Conservation (phyloP, 805 yeast genomes). For the Yueomyces sp. region DNA sequence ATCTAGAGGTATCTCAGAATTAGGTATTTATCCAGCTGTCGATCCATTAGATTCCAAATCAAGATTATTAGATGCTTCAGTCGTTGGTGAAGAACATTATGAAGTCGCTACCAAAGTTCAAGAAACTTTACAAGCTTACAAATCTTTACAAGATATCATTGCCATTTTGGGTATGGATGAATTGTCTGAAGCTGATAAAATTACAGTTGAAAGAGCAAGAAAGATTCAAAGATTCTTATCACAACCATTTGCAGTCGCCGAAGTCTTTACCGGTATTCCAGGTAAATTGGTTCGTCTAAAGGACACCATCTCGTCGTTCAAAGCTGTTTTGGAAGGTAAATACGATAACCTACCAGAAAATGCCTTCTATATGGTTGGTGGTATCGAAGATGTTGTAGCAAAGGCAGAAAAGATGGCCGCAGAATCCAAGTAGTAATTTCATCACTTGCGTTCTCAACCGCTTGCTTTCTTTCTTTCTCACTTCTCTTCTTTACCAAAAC, state of each 20-base stretch:
- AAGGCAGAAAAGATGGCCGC: constrained; percentile 98
- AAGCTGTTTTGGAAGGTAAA: constrained; percentile 95
- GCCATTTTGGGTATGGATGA: constrained; percentile 99
- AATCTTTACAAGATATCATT: constrained; percentile 99
- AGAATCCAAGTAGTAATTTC: constrained; percentile 35
- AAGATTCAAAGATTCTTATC: constrained; percentile 99
- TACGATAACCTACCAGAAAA: constrained; percentile 98
- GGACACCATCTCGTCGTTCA: constrained; percentile 91
- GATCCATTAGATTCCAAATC: constrained; percentile 99
- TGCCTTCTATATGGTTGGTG: constrained; percentile 99
- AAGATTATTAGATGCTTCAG: constrained; percentile 92
- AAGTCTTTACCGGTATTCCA: constrained; percentile 99
- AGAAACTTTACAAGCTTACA: constrained; percentile 98
- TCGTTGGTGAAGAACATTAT: constrained; percentile 98
- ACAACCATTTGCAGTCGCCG: constrained; percentile 99
- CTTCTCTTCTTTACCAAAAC: too few species aligned
- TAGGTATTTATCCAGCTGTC: constrained; percentile 99
- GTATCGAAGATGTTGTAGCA: constrained; percentile 95
- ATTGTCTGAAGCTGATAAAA: constrained; percentile 95
- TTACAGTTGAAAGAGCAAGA: constrained; percentile 99
- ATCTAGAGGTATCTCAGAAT: constrained; percentile 98
- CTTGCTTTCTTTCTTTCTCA: too few species aligned
- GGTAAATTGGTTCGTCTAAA: constrained; percentile 95
- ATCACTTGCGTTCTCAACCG: neutral
- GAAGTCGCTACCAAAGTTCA: constrained; percentile 89